phyloP scores from a whole-genome alignment of 768 basidiomycete species.

The Suillus placidus region DNA sequence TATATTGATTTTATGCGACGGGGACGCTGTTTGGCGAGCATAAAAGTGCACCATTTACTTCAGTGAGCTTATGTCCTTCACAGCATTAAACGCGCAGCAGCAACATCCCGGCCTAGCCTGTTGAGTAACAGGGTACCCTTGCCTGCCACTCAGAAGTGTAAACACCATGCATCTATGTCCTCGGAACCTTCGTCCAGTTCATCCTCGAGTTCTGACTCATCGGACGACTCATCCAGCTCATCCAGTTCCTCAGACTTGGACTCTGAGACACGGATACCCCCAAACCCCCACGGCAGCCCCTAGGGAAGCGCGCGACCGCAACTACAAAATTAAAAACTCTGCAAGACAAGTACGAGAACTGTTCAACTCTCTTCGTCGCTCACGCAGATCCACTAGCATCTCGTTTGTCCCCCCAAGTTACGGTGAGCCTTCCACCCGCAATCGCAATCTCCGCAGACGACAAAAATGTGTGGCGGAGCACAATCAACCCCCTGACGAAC shows the following conservation, averaged over 20 bases:
- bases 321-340: constrained; percentile 10
- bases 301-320: constrained; percentile 9
- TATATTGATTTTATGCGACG: constrained; percentile 29
- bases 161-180: constrained; percentile 22
- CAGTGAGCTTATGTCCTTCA: neutral
- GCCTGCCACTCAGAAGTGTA: constrained; percentile 24
- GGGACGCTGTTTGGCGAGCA: constrained; percentile 31
- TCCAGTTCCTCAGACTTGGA: constrained; percentile 16
- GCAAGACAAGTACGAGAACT: neutral
- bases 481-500: constrained; percentile 16
- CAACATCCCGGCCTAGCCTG: neutral
- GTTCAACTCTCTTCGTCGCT: constrained; percentile 8
- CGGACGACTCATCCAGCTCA: constrained; percentile 20
- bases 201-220: constrained; percentile 24
- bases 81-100: neutral
- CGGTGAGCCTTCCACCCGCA: constrained; percentile 59
- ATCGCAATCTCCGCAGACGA: constrained; percentile 60
- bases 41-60: neutral
- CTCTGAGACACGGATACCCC: constrained; percentile 19
- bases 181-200: constrained; percentile 23
- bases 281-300: constrained; percentile 18
- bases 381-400: constrained; percentile 14
- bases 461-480: constrained; percentile 43
- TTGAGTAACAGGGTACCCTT: neutral
- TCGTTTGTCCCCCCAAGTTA: constrained; percentile 55